Base-by-base conservation (phyloP, 2,329 filamentous ascomycete genomes). In the Scleromitrula shiraiana region DNA sequence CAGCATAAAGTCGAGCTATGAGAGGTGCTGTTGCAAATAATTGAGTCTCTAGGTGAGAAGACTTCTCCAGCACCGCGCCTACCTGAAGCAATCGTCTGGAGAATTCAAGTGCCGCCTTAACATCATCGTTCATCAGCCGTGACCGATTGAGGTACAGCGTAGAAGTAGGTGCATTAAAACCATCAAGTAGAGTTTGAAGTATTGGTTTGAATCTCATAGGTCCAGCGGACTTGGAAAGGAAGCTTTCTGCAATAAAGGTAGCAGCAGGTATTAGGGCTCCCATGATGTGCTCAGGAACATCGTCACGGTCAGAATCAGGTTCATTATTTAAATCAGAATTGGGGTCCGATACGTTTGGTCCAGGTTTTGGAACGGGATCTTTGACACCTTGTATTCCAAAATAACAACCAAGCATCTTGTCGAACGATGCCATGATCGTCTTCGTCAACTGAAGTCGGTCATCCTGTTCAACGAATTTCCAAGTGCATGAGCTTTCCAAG, bases 401-500 rank as follows among this genome's bases (percentile, higher is more conserved):
- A 22, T 82, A 80, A 60, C 83, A 84, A 27, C 75, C 70, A 19
- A 96, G 68, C 24, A 95, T 73, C 38, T 78, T 82, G 54, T 84
- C 76, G 61, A 96, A 82, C 12, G 83, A 76, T 5, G 74, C 74
- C 22, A 87, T 75, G 22, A 95, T 78, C 35, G 75, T 74, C 15
- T 75, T 74, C 50, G 87, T 78, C 41, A 96, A 76, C 48, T 81
- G 72, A 42, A 81, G 77, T 36, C 83, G 80, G 55, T 90, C 83
- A 22, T 81, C 71, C 9, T 80, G 74, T 1, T 77, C 74, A 6
- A 77, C 73, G 63, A 94, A 96, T 56, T 83, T 83, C 93, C 91
- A 98, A 5, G 82, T 88, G 24, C 81, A 78, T 30, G 85, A 86
- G 64, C 85, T 93, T 67, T 95, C 89, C 56, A 94, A 84, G 6